phyloP scores from a whole-genome alignment of 257 asterid species.

The Plantago major region DNA sequence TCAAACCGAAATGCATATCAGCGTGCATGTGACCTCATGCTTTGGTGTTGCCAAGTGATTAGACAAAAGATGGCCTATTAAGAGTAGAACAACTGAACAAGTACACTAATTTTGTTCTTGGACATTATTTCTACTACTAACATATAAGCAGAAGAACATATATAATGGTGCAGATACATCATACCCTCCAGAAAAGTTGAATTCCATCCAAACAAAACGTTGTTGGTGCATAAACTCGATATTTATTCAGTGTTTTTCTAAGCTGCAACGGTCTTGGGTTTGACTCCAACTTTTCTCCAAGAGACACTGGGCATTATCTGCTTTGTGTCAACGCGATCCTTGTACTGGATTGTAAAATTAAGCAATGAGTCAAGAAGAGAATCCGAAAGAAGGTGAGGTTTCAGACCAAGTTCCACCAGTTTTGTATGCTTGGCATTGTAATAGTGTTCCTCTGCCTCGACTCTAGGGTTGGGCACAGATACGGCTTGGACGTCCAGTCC shows the following conservation, averaged over 20 bases:
- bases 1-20: no score
- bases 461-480: conserved; percentile 91
- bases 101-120: no score
- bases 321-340: conserved; percentile 74
- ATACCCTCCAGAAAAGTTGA: no score
- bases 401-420: conserved; percentile 74
- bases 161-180: no score
- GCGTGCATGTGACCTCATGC: no score
- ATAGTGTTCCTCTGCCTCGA: conserved; percentile 96
- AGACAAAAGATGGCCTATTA: no score
- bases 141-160: no score
- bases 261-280: conserved; percentile 70
- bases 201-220: no score
- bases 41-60: no score
- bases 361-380: conserved; percentile 93
- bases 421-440: conserved; percentile 93
- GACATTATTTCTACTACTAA: no score
- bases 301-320: conserved; percentile 97
- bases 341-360: conserved; percentile 62
- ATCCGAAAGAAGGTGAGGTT: conserved; percentile 89
- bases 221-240: no score
- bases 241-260: conserved; percentile 17
- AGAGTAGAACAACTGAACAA: no score
- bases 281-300: conserved; percentile 78
- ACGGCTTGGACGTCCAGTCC: conserved; percentile 70